Conservation (phyloP, 1,139 yeast species). For the Zhuliangozyma blackwelliae region DNA sequence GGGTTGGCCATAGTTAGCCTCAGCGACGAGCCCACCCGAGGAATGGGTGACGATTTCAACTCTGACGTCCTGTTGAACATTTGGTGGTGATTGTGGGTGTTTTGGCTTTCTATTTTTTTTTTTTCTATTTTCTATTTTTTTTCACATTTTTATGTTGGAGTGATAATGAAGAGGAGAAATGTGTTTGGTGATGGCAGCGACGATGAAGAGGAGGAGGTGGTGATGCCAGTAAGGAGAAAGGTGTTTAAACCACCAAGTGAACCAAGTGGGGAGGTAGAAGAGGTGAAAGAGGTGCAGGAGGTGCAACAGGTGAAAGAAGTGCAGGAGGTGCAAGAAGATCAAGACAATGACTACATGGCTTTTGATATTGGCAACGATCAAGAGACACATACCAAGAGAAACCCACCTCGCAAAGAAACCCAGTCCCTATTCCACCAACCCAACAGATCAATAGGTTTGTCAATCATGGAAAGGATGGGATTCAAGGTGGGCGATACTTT, state of each 20-base stretch:
- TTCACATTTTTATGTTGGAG: too few relatives aligned
- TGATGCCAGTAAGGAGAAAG: slow-evolving; percentile 3
- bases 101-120: not conserved
- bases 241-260: slow-evolving; percentile 5
- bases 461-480: slow-evolving; percentile 57
- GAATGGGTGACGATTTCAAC: slow-evolving; percentile 26
- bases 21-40: slow-evolving; percentile 32
- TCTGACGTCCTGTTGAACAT: too few relatives aligned
- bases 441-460: slow-evolving; percentile 36
- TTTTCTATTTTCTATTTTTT: too few relatives aligned
- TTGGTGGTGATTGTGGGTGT: too few relatives aligned
- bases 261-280: not conserved
- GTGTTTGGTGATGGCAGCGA: slow-evolving; percentile 4
- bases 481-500: slow-evolving; percentile 42
- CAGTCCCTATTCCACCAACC: slow-evolving; percentile 10
- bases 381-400: too few relatives aligned
- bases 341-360: too few relatives aligned
- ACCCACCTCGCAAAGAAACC: too few relatives aligned
- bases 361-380: too few relatives aligned
- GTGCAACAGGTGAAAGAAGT: too few relatives aligned
- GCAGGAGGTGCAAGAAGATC: too few relatives aligned
- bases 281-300: not conserved
- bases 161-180: slow-evolving; percentile 2
- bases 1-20: slow-evolving; percentile 21
- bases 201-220: slow-evolving; percentile 1